Percentiles rank a stretch among this genome's conserved stretches.
phyloP scores from a whole-genome alignment of 1,284 basidiomycete species.

The Stereum hirsutum region DNA sequence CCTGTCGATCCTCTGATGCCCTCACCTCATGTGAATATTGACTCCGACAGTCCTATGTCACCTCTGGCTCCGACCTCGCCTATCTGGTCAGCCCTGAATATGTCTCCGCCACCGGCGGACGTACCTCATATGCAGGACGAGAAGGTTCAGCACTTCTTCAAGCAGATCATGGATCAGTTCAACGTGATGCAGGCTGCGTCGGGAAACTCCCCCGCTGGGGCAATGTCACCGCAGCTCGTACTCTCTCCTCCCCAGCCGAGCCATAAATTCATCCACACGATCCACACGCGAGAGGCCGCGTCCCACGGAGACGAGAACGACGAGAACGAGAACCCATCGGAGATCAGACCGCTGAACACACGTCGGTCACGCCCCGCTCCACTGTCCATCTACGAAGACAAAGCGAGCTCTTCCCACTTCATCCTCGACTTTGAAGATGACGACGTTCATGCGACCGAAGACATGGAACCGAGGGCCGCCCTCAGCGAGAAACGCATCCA shows the following conservation, averaged over 20 bases:
- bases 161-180: conserved; percentile 76
- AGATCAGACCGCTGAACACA: conserved; percentile 23
- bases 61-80: conserved; percentile 16
- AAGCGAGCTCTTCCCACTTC: conserved; percentile 20
- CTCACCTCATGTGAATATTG: no score
- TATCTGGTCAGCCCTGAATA: conserved; percentile 21
- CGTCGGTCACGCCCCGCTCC: conserved; percentile 14
- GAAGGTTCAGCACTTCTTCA: conserved; percentile 70
- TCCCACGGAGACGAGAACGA: no score
- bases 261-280: no score
- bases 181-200: conserved; percentile 52
- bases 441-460: conserved; percentile 13
- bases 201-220: no score
- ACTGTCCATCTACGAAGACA: conserved; percentile 12
- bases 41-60: conserved; percentile 17
- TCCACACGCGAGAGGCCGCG: no score
- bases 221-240: no score
- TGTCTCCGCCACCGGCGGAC: conserved; percentile 24
- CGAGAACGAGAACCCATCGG: no score
- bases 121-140: conserved; percentile 53
- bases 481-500: conserved; percentile 31
- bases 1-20: conserved; percentile 7
- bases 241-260: no score
- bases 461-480: conserved; percentile 14
- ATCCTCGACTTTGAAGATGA: conserved; percentile 16